A percentile compares a stretch with the other conserved stretches of the same genome.
phyloP scores from a whole-genome alignment of 148 eudicot genomes.

The Vaccinium vitisidaea region DNA sequence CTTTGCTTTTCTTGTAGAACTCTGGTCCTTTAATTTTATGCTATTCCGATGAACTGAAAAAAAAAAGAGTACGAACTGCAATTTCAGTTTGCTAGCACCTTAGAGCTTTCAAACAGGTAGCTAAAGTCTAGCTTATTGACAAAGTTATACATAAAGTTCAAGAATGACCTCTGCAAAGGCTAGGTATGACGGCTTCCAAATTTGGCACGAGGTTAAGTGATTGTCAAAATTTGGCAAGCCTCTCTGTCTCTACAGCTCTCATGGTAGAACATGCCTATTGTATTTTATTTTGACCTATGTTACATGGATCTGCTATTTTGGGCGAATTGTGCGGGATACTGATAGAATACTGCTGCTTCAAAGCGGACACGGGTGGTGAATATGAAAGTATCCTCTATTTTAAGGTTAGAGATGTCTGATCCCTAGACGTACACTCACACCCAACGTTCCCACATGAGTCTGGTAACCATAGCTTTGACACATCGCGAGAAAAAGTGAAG shows the following conservation, averaged over 20 bases:
- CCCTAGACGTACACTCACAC: too few species aligned
- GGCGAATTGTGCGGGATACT: too few species aligned
- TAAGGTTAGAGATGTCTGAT: too few species aligned
- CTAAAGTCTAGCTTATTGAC: neutral
- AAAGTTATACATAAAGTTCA: neutral
- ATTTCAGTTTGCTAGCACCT: neutral
- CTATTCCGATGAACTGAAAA: too few species aligned
- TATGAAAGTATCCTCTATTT: too few species aligned
- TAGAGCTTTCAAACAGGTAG: neutral
- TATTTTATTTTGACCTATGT: neutral
- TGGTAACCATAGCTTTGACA: neutral
- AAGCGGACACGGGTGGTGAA: too few species aligned
- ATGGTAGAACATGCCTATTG: neutral
- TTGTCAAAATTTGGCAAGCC: neutral
- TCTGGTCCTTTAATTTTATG: too few species aligned
- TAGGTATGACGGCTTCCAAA: neutral
- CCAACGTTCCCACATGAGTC: too few species aligned
- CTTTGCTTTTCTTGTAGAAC: too few species aligned
- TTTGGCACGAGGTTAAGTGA: neutral
- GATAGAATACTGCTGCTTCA: too few species aligned
- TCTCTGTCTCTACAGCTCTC: neutral
- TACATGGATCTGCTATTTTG: too few species aligned
- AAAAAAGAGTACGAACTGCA: neutral
- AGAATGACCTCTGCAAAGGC: neutral
- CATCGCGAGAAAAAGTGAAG: neutral